A percentile compares a stretch with the other conserved stretches of the same genome.
Evolutionary conservation across 177 flowering plant species (phyloP).

Genomic region (Vitis hybrid): DNA sequence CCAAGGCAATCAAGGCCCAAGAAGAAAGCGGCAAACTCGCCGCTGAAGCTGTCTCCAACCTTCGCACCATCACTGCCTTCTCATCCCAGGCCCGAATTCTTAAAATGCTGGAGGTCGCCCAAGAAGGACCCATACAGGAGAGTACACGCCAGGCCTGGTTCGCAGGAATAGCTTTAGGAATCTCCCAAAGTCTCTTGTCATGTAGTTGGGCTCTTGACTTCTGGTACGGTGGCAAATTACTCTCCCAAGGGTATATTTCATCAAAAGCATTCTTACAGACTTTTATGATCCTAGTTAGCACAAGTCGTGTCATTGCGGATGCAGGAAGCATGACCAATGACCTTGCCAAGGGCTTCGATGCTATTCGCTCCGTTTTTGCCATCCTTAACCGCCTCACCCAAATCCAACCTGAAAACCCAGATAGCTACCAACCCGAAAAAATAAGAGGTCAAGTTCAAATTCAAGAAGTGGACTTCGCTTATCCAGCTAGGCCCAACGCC

Average conservation of each 20-base stretch:
- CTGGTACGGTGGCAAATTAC: conserved; percentile 81
- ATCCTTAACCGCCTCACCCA: conserved; percentile 59
- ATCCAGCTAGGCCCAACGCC: conserved; percentile 66
- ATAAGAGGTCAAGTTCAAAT: conserved; percentile 57
- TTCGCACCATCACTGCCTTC: conserved; percentile 77
- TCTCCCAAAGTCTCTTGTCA: conserved; percentile 51
- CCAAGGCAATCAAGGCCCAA: conserved; percentile 65
- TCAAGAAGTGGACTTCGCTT: conserved; percentile 58
- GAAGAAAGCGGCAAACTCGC: conserved; percentile 75
- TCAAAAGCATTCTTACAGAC: conserved; percentile 65
- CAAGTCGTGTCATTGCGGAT: conserved; percentile 83
- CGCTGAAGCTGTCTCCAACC: conserved; percentile 79
- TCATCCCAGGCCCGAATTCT: conserved; percentile 73
- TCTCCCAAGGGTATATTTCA: conserved; percentile 43
- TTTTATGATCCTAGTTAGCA: conserved; percentile 69
- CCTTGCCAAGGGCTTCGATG: conserved; percentile 66
- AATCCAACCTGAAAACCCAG: conserved; percentile 70
- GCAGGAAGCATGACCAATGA: conserved; percentile 87
- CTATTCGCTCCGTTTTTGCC: conserved; percentile 65
- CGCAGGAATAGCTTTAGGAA: conserved; percentile 73
- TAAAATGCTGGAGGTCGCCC: conserved; percentile 54
- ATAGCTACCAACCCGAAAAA: conserved; percentile 47
- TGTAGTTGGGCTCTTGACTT: conserved; percentile 76
- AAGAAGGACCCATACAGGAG: conserved; percentile 59
- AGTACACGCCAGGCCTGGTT: conserved; percentile 66